Base-by-base conservation (phyloP, 495 filamentous ascomycete genomes). In the Neurospora africana region DNA sequence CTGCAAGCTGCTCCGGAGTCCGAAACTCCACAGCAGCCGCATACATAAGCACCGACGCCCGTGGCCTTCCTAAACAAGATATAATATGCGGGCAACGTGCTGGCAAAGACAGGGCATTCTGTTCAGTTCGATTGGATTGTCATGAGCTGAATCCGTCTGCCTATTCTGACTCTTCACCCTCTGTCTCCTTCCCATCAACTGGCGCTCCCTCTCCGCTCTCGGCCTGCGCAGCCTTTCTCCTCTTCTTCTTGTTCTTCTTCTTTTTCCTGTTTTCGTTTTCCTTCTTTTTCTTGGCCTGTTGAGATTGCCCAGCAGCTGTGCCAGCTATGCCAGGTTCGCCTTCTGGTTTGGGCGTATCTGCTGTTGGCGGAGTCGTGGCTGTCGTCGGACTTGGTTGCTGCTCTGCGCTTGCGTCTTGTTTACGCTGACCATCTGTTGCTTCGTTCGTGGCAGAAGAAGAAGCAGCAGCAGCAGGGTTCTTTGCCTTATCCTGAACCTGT, bases 261-360 rank as follows among this genome's bases (percentile, higher is more conserved):
- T 78, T 80, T 72, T 80, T 77, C 71, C 75, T 78, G 70, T 83
- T 83, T 81, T 82, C 84, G 72, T 77, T 83, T 75, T 82, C 87
- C 79, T 85, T 87, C 78, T 84, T 87, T 69, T 82, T 87, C 76
- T 86, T 86, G 74, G 84, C 81, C 74, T 68, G 53, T 33, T 65
- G 53, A 30, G 53, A 30, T 30, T 30, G 53, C 17, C 72, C 17
- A 47, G 71, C 3, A 47, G 71, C 3, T n/a, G 40, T 19, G 1
- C 43, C 68, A 75, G 73, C 27, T 35, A 33, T 53, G 38, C 27
- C 19, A 9, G 36, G 27, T 13, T 30, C 19, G 2, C 33, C 5
- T 5, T 33, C 41, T 10, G 17, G 13, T 7, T 61, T 69, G 43
- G 33, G 4, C 19, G 38, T 27, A 38, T 30, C 44, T 10, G 8